phyloP scores from a whole-genome alignment of 768 basidiomycete species.

The Leucocoprinus leucothites region DNA sequence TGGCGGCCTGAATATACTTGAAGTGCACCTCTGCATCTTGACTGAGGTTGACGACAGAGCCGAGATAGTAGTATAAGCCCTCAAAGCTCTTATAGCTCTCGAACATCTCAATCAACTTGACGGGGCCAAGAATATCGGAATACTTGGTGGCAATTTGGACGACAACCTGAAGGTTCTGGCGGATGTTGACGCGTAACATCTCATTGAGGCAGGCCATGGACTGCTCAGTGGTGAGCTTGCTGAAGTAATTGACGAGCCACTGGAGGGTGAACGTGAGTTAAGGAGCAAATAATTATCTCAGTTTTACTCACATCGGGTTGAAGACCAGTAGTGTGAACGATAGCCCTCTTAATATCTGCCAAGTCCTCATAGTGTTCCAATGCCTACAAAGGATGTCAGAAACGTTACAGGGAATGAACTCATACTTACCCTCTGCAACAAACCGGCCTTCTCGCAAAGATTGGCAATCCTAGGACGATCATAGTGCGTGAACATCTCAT shows the following conservation, averaged over 20 bases:
- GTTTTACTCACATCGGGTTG: slow-evolving; percentile 66
- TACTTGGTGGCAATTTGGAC: slow-evolving; percentile 99
- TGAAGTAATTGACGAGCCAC: slow-evolving; percentile 99
- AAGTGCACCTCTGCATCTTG: slow-evolving; percentile 97
- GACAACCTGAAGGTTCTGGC: slow-evolving; percentile 94
- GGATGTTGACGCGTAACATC: slow-evolving; percentile 95
- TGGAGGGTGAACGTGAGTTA: slow-evolving; percentile 24
- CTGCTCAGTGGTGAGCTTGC: slow-evolving; percentile 94
- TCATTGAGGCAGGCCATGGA: slow-evolving; percentile 95
- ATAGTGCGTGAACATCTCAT: slow-evolving; percentile 98
- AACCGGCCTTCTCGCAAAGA: slow-evolving; percentile 96
- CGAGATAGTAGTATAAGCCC: slow-evolving; percentile 98
- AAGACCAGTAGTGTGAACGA: slow-evolving; percentile 87
- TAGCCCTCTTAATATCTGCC: slow-evolving; percentile 97
- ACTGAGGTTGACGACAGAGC: slow-evolving; percentile 95
- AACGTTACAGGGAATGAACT: slow-evolving; percentile 9
- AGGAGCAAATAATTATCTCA: background rate
- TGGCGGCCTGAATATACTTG: slow-evolving; percentile 99
- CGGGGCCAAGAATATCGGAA: slow-evolving; percentile 94
- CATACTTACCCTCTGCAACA: slow-evolving; percentile 80
- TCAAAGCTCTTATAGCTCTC: slow-evolving; percentile 98
- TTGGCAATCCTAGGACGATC: slow-evolving; percentile 97
- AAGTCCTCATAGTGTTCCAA: slow-evolving; percentile 98
- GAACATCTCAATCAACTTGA: slow-evolving; percentile 98
- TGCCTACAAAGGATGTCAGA: slow-evolving; percentile 51